phyloP scores from a whole-genome alignment of 2,329 filamentous ascomycete genomes.

The Aspergillus alliaceus region DNA sequence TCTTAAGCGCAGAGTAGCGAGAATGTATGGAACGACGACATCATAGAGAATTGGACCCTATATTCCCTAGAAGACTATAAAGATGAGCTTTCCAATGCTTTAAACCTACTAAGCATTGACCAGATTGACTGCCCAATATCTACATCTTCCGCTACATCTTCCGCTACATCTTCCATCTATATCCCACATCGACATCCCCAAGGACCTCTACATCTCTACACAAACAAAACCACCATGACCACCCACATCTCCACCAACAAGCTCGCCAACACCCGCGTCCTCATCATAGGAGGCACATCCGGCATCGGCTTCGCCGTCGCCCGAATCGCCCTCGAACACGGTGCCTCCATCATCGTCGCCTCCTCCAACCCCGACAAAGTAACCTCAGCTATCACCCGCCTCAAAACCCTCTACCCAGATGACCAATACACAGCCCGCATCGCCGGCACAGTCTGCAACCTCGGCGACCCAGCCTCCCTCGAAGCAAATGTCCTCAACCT shows the following conservation, averaged over 20 bases:
- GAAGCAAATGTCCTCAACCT: conserved; percentile 46
- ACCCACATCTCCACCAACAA: conserved; percentile 37
- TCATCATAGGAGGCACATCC: conserved; percentile 54
- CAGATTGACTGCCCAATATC: background rate
- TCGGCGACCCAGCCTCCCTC: conserved; percentile 42
- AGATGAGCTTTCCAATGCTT: background rate
- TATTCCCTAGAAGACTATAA: background rate
- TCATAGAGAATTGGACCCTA: no score
- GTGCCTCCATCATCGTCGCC: conserved; percentile 50
- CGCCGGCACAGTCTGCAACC: conserved; percentile 45
- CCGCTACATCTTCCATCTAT: no score
- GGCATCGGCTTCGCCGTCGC: conserved; percentile 56
- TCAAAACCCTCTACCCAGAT: conserved; percentile 46
- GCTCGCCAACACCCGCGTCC: conserved; percentile 46
- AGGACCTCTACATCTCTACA: no score
- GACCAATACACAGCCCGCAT: conserved; percentile 31
- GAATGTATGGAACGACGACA: no score
- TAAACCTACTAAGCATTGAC: no score
- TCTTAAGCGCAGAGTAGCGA: no score
- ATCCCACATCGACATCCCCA: no score
- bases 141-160: no score
- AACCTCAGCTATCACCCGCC: conserved; percentile 37
- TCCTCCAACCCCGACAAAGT: conserved; percentile 46
- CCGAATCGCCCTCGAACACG: conserved; percentile 52
- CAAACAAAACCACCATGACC: background rate